These are phyloP conservation scores for Nyssa sinensis DNA, from an alignment of 148 eudicot species.

Conservation along the genomic window DNA sequence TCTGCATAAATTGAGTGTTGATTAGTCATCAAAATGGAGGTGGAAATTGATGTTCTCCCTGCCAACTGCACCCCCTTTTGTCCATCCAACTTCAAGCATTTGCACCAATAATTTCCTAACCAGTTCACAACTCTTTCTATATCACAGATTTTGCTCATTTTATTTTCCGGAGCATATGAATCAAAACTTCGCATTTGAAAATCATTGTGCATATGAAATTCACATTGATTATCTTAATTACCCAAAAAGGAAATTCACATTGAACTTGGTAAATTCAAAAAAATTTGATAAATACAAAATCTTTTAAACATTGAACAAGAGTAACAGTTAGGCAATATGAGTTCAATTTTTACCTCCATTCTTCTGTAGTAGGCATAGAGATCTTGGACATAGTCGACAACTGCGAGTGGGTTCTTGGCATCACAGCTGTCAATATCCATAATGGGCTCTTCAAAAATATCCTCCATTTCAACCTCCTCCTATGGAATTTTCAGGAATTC, in stretches of 20 bases:
- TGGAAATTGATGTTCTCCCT: too few relatives aligned
- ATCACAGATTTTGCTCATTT: too few relatives aligned
- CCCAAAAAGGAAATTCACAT: too few relatives aligned
- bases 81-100: too few relatives aligned
- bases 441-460: slow-evolving; percentile 59
- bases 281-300: too few relatives aligned
- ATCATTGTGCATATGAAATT: too few relatives aligned
- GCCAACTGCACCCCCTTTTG: background rate
- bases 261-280: too few relatives aligned
- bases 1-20: slow-evolving; percentile 28
- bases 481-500: slow-evolving; percentile 9
- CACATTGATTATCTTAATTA: too few relatives aligned
- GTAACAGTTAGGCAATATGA: background rate
- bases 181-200: too few relatives aligned
- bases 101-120: background rate
- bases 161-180: too few relatives aligned
- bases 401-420: slow-evolving; percentile 62
- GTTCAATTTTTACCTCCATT: slow-evolving; percentile 54
- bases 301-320: too few relatives aligned
- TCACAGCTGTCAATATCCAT: slow-evolving; percentile 69
- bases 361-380: slow-evolving; percentile 60
- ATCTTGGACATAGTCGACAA: slow-evolving; percentile 66
- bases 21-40: background rate
- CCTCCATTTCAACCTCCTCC: slow-evolving; percentile 86
- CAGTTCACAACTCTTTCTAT: too few relatives aligned